phyloP scores from a whole-genome alignment of 2,329 filamentous ascomycete genomes.

The Cladophialophora bantiana region DNA sequence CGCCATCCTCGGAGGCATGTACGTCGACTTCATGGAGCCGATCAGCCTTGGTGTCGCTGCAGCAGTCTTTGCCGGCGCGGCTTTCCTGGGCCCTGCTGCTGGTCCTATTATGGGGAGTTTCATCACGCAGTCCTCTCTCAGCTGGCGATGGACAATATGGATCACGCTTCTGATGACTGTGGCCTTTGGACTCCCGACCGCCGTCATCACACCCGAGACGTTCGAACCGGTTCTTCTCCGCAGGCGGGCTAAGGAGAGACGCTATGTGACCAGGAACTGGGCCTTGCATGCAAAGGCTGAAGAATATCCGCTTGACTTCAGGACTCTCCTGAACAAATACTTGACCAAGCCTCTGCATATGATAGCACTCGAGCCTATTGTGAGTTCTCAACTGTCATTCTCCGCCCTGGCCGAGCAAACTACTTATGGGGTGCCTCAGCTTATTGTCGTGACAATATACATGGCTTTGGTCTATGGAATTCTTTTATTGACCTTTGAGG shows the following conservation, averaged over 20 bases:
- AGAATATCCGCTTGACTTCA: background rate
- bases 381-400: too few species aligned
- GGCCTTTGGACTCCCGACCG: background rate
- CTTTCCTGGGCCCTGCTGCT: too few species aligned
- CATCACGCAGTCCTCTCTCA: background rate
- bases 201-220: background rate
- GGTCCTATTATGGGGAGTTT: background rate
- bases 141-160: background rate
- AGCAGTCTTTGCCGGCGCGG: too few species aligned
- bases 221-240: background rate
- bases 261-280: constrained; percentile 2
- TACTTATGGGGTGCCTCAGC: too few species aligned
- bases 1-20: too few species aligned
- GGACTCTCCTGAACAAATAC: background rate
- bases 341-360: too few species aligned
- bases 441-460: constrained; percentile 45
- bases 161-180: background rate
- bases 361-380: too few species aligned
- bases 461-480: constrained; percentile 59
- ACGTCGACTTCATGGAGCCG: too few species aligned
- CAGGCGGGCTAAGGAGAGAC: background rate
- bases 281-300: background rate
- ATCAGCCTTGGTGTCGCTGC: too few species aligned
- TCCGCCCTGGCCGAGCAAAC: too few species aligned
- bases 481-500: constrained; percentile 50